Conservation (phyloP, 306 rosid species). For the Dryas drummondii region DNA sequence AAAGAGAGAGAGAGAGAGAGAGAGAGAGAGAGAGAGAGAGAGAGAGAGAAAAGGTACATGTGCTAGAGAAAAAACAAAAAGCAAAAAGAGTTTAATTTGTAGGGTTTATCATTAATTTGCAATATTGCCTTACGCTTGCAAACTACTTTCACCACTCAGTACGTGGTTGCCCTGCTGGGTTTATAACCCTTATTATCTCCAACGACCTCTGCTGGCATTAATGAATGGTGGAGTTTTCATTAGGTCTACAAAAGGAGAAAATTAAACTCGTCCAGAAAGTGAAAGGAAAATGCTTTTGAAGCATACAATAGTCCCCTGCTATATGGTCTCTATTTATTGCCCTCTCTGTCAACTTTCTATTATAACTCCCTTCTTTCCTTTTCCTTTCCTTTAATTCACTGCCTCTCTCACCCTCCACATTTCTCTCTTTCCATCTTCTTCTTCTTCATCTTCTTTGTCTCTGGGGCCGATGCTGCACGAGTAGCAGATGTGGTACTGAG, state of each 20-base stretch:
- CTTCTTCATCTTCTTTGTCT: background rate
- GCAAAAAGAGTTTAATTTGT: background rate
- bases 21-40: background rate
- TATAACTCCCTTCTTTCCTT: constrained; percentile 23
- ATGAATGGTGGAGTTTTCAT: constrained; percentile 22
- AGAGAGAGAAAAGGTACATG: background rate
- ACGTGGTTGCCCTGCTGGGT: background rate
- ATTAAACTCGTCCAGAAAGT: too few species aligned
- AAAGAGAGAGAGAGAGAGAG: background rate
- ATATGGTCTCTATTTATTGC: background rate
- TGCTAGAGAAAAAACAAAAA: background rate
- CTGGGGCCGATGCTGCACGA: too few species aligned
- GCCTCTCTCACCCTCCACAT: background rate
- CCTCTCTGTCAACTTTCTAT: background rate
- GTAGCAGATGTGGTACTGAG: too few species aligned
- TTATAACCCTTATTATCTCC: constrained; percentile 13
- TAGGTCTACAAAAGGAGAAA: too few species aligned
- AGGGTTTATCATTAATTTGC: background rate
- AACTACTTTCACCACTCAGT: too few species aligned
- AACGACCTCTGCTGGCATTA: constrained; percentile 47
- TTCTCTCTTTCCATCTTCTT: background rate
- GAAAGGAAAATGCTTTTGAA: too few species aligned
- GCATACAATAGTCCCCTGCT: background rate
- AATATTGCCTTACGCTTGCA: background rate
- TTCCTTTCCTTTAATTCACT: background rate